Evolutionary conservation across 2,329 filamentous ascomycete species (phyloP), one percentile per base, ranked within the genome.

Genomic region (Sporothrix curviconia): DNA sequence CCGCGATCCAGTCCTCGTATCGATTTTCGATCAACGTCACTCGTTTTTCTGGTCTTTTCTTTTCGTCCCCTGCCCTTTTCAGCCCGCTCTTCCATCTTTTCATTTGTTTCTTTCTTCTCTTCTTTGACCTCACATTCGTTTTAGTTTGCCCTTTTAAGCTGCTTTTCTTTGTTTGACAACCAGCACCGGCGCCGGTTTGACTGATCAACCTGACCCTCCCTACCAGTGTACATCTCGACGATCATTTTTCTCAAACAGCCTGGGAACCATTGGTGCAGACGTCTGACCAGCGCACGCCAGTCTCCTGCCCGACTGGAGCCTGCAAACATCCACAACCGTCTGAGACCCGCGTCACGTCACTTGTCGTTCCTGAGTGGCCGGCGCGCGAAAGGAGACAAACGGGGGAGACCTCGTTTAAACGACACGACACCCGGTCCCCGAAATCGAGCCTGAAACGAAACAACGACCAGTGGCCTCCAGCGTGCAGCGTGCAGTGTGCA

Each of bases 311-410:
- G 5, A 50, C 15, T 25, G 14, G n/a, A 37, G 28, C 19, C 32
- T 8, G n/a, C 22, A 15, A 9, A 34, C 30, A 51, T 44, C 17
- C 49, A n/a, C 37, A n/a, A 8, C n/a, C 32, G 22, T 53, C 36
- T 44, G 17, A 43, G 25, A 43, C 36, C 37, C 28, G 44, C 55
- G 46, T 56, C 55, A 56, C 55, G 36, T 56, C 55, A 50, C 44
- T 34, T 36, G 32, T 42, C 34, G 34, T 32, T 11, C 25, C 17
- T 19, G 22, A 22, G 54, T 52, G 36, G 34, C 32, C 3, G 7
- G n/a, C n/a, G n/a, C 22, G 32, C 9, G 32, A 14, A 30, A 40
- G 4, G 47, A 36, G 17, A 30, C 46, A 49, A 49, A 36, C 30
- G 30, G 46, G 46, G 28, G 19, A 15, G n/a, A 17, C n/a, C 37